Conservation (phyloP, 2,329 filamentous ascomycete species). For the Pseudophaeomoniella oleicola region DNA sequence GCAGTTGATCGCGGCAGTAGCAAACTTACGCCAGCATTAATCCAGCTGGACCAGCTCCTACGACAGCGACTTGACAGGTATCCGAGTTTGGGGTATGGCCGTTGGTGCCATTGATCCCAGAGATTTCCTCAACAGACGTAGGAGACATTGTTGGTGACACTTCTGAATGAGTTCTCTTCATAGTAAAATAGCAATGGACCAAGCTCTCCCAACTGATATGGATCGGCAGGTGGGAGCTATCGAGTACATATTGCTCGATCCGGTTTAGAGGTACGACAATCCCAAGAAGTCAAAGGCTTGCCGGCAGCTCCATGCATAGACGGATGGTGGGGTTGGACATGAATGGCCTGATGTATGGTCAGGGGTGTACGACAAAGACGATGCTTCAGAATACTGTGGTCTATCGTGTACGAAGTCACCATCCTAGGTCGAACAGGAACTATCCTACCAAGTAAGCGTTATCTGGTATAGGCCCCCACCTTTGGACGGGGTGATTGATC, state of each 20-base stretch:
- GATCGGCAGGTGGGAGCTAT: not conserved
- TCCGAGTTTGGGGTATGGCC: slow-evolving; percentile 41
- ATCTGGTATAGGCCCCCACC: no score
- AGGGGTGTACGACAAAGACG: no score
- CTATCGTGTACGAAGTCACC: no score
- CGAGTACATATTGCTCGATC: not conserved
- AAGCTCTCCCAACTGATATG: not conserved
- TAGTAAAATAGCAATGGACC: not conserved
- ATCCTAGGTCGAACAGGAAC: no score
- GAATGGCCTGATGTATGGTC: no score
- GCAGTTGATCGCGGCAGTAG: slow-evolving; percentile 57
- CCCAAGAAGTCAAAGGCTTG: not conserved
- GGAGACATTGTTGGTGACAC: slow-evolving; percentile 57
- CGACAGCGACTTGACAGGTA: slow-evolving; percentile 45
- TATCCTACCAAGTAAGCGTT: no score
- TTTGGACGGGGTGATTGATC: no score
- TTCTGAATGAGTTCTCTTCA: slow-evolving; percentile 57
- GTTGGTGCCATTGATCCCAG: slow-evolving; percentile 26
- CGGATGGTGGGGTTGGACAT: no score
- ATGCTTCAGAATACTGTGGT: no score
- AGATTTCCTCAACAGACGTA: slow-evolving; percentile 12
- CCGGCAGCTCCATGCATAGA: no score
- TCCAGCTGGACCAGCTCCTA: slow-evolving; percentile 36
- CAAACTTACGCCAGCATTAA: slow-evolving; percentile 36
- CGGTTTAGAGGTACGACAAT: not conserved